A percentile compares a stretch with the other conserved stretches of the same genome.
These are phyloP conservation scores for Lachnellula cervina DNA, from an alignment of 2,329 filamentous ascomycete species.

Conservation along the genomic window DNA sequence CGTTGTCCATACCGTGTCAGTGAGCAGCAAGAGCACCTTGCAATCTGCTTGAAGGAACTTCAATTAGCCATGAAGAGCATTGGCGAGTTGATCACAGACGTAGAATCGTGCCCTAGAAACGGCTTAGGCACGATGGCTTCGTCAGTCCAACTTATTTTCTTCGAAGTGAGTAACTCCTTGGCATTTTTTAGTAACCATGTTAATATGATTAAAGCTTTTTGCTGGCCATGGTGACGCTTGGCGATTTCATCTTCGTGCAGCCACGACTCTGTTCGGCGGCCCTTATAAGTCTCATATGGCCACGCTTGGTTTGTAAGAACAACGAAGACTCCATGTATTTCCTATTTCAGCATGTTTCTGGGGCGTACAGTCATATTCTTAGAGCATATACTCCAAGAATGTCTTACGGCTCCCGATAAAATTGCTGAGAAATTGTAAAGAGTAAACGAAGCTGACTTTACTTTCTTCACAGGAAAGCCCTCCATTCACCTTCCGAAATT, in stretches of 20 bases:
- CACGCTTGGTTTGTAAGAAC: constrained; percentile 7
- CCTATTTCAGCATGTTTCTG: no score
- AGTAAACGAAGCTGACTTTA: no score
- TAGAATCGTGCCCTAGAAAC: constrained; percentile 12
- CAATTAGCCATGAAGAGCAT: constrained; percentile 35
- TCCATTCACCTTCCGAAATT: no score
- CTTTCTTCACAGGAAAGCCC: no score
- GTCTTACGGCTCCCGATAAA: no score
- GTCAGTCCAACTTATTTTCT: constrained; percentile 50
- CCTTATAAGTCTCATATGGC: constrained; percentile 3
- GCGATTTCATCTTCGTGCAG: constrained; percentile 25
- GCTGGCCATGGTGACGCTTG: constrained; percentile 30
- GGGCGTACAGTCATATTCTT: no score
- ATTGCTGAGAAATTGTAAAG: no score
- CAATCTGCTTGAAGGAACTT: constrained; percentile 37
- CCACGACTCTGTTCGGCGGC: constrained; percentile 14
- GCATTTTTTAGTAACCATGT: constrained; percentile 37
- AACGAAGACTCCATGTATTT: no score
- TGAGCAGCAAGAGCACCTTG: constrained; percentile 27
- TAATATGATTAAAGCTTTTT: constrained; percentile 42
- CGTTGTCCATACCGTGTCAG: constrained; percentile 6
- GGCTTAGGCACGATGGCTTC: constrained; percentile 41
- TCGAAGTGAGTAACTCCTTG: constrained; percentile 36
- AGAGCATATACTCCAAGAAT: no score
- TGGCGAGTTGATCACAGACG: constrained; percentile 11